Evolutionary conservation across 768 basidiomycete genomes (phyloP).

Genomic region (Termitomyces sp.): DNA sequence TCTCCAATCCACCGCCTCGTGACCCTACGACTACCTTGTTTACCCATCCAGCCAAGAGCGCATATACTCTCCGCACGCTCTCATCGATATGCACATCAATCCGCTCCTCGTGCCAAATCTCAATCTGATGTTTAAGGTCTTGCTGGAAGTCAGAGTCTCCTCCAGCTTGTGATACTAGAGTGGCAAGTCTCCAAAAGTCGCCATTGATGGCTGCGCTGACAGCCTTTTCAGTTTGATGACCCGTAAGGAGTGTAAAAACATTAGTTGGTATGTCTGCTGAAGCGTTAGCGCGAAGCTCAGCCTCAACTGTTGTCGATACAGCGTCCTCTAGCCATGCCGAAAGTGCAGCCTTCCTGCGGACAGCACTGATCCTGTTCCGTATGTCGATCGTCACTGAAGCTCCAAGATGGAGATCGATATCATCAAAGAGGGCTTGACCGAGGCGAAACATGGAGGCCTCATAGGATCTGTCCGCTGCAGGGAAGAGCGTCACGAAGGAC

Average conservation of each 20-base stretch:
- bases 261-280: conserved; percentile 39
- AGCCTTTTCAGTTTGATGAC: conserved; percentile 84
- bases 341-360: conserved; percentile 75
- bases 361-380: conserved; percentile 48
- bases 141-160: conserved; percentile 70
- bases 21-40: conserved; percentile 53
- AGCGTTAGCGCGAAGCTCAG: conserved; percentile 45
- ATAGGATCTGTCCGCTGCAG: conserved; percentile 61
- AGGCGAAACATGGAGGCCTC: conserved; percentile 86
- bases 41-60: conserved; percentile 71
- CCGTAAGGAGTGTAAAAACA: conserved; percentile 78
- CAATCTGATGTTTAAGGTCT: conserved; percentile 70
- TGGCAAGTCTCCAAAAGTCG: conserved; percentile 81
- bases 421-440: conserved; percentile 85
- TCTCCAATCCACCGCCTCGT: conserved; percentile 42
- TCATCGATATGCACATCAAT: conserved; percentile 64
- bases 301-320: conserved; percentile 66
- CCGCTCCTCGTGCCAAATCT: conserved; percentile 77
- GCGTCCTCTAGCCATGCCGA: conserved; percentile 81
- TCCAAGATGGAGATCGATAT: conserved; percentile 60
- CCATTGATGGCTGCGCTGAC: conserved; percentile 67
- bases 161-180: conserved; percentile 81
- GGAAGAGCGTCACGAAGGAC: conserved; percentile 70
- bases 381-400: conserved; percentile 53
- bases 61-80: conserved; percentile 74